Evolutionary conservation across 139 green algal species (phyloP).

Genomic region (Haematococcus lacustris): DNA sequence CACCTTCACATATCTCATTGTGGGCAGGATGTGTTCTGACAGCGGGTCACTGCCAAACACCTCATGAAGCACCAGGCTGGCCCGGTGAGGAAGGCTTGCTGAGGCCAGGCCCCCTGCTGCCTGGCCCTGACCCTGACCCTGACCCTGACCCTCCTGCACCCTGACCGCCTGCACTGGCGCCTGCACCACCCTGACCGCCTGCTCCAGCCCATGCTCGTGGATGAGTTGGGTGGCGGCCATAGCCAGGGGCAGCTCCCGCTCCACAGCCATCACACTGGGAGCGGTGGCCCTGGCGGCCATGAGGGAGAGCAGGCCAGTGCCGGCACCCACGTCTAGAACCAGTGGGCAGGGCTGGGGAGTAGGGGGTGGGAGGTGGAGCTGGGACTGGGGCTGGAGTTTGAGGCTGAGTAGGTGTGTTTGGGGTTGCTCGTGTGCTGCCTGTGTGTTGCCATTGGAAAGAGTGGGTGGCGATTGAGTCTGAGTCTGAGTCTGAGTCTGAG

Average conservation of each 20-base stretch:
- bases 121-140: no score
- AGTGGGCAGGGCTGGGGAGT: no score
- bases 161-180: not conserved
- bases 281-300: slow-evolving; percentile 59
- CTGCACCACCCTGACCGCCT: not conserved
- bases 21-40: slow-evolving; percentile 31
- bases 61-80: slow-evolving; percentile 31
- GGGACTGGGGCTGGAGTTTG: no score
- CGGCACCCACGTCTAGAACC: slow-evolving; percentile 83
- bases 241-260: slow-evolving; percentile 27
- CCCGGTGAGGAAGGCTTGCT: slow-evolving; percentile 6
- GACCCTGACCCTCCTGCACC: no score
- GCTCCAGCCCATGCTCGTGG: no score
- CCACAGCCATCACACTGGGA: slow-evolving; percentile 12
- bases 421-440: no score
- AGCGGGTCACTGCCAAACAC: slow-evolving; percentile 39
- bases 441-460: no score
- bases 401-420: no score
- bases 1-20: slow-evolving; percentile 24
- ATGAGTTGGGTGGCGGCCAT: slow-evolving; percentile 9
- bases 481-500: no score
- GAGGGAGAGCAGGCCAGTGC: slow-evolving; percentile 85
- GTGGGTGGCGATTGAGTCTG: no score
- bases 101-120: no score
- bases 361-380: no score